These are phyloP conservation scores for Zymoseptoria pseudotritici DNA, from an alignment of 2,329 filamentous ascomycete genomes.

Conservation along the genomic window DNA sequence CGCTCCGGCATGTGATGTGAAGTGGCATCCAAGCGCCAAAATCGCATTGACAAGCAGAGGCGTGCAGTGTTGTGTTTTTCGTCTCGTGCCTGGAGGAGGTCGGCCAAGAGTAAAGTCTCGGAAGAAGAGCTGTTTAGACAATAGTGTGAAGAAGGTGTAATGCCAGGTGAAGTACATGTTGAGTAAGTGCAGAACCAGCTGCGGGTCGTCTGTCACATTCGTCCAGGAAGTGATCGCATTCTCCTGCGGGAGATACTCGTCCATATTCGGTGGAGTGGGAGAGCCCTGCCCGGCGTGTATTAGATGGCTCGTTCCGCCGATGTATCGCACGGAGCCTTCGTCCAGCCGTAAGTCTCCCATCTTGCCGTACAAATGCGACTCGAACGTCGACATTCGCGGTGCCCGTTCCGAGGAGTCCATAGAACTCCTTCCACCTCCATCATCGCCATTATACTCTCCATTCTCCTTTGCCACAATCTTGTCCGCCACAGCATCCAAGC, in stretches of 20 bases:
- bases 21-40: slow-evolving; percentile 87
- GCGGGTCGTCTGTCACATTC: slow-evolving; percentile 68
- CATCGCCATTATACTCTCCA: slow-evolving; percentile 38
- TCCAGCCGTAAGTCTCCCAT: slow-evolving; percentile 87
- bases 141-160: slow-evolving; percentile 88
- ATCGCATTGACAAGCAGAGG: slow-evolving; percentile 88
- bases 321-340: slow-evolving; percentile 81
- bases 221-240: slow-evolving; percentile 83
- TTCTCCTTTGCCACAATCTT: slow-evolving; percentile 48
- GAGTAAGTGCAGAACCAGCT: slow-evolving; percentile 76
- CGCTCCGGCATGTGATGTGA: slow-evolving; percentile 68
- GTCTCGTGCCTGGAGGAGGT: slow-evolving; percentile 40
- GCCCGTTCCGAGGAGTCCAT: slow-evolving; percentile 30
- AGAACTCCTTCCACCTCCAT: slow-evolving; percentile 30
- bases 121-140: slow-evolving; percentile 81
- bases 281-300: slow-evolving; percentile 59
- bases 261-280: slow-evolving; percentile 26
- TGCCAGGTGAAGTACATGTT: slow-evolving; percentile 99
- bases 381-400: slow-evolving; percentile 42
- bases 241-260: slow-evolving; percentile 47
- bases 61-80: slow-evolving; percentile 71
- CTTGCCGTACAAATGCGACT: slow-evolving; percentile 79
- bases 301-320: slow-evolving; percentile 88
- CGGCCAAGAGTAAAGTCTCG: slow-evolving; percentile 72
- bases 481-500: slow-evolving; percentile 57